Base-by-base conservation (phyloP, 441 rosid genomes). In the Codiaeum variegatum region DNA sequence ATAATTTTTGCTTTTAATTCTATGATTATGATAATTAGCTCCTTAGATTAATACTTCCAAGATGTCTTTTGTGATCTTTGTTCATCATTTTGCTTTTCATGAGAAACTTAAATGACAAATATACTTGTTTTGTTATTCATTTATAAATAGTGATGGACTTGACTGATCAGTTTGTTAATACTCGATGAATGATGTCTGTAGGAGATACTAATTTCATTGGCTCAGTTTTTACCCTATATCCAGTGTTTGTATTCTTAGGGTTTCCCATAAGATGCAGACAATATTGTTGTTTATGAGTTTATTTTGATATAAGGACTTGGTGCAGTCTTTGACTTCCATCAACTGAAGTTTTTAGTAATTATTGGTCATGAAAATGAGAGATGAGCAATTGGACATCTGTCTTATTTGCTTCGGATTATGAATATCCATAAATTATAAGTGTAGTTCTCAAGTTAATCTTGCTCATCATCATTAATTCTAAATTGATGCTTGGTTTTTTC, bases 1-100 rank as follows among this genome's bases (percentile, higher is more conserved):
- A 66, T 44, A 40, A 38, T 68, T 51, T 32, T 32, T 32, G 6
- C 42, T 21, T n/a, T 23, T 51, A 19, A n/a, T 21, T 26, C 51
- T 47, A 31, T 69, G 55, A 60, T 31, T 23, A 34, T 28, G 38
- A 31, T 58, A 15, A 72, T 61, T 44, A 28, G 26, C 72, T 46
- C 21, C 19, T 1, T 9, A 10, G 3, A 38, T 38, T 38, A 56
- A 36, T 56, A 11, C n/a, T 28, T 54, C n/a, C 1, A 10, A 18
- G 56, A 28, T 46, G 15, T 24, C 44, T 23, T 28, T 38, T 38
- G 9, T 24, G 61, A 26, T 23, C 15, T 56, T 24, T 56, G 52
- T 23, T 21, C 10, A 24, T 10, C 61, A 7, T 5, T 5, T 11
- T 56, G 15, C 29, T 26, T 56, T 5, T 52, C 21, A 52, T 24